A percentile compares a stretch with the other conserved stretches of the same genome.
Conservation (phyloP, 1,284 basidiomycete species). For the Rhodotorula sp. region DNA sequence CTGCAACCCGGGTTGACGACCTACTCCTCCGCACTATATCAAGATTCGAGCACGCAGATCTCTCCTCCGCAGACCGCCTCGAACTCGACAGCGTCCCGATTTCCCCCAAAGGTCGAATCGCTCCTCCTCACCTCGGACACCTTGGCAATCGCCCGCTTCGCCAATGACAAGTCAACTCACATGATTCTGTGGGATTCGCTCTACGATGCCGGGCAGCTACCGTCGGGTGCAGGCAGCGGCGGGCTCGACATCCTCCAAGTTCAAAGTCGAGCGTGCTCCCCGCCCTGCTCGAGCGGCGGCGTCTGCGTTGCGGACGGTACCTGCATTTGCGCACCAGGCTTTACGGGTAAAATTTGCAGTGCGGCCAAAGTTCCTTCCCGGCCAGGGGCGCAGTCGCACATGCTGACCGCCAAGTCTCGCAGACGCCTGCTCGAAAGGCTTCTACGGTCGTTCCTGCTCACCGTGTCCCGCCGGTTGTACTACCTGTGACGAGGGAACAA, state of each 20-base stretch:
- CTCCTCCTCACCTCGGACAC: conserved; percentile 29
- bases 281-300: conserved; percentile 64
- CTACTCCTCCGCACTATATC: conserved; percentile 35
- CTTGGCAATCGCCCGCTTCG: conserved; percentile 23
- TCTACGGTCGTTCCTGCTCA: conserved; percentile 67
- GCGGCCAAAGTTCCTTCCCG: conserved; percentile 3
- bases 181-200: conserved; percentile 39
- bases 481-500: conserved; percentile 69
- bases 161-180: conserved; percentile 11
- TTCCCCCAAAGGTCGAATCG: background rate
- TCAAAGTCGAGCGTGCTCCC: conserved; percentile 38
- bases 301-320: conserved; percentile 66
- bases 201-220: conserved; percentile 32
- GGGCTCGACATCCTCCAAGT: conserved; percentile 18
- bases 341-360: conserved; percentile 66
- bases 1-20: conserved; percentile 25
- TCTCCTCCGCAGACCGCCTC: conserved; percentile 19
- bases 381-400: rapidly evolving
- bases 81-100: background rate
- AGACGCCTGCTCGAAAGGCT: conserved; percentile 66
- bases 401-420: background rate
- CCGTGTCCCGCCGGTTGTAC: conserved; percentile 65
- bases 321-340: conserved; percentile 68
- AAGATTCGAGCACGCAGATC: conserved; percentile 21
- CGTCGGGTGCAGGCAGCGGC: conserved; percentile 12